Base-by-base conservation (phyloP, 2,329 filamentous ascomycete species). In the Alternaria arborescens region DNA sequence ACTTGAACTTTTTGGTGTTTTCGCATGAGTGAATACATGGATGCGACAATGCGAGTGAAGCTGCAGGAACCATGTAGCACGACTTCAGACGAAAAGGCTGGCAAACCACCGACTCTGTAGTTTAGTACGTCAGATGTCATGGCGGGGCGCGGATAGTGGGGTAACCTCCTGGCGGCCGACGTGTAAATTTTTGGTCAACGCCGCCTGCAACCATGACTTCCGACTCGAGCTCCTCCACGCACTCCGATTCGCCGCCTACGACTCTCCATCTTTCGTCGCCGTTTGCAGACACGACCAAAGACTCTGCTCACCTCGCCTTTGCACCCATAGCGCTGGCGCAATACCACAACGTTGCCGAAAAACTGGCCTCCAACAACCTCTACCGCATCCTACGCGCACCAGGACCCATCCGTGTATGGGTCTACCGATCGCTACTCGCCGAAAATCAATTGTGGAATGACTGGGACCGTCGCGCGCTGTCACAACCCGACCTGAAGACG, bases 391-490 rank as follows among this genome's bases (percentile, higher is more conserved):
- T 74, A 18, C 66, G 65, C 55, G 67, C 69, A 43, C 72, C 71
- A 24, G 70, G 67, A 22, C 70, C 69, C 14, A 67, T 73, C 30
- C 71, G 72, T 52, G 60, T 69, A 38, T 72, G 68, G 71, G 65
- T 71, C 7, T 74, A 72, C 52, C 65, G 64, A 54, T 68, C 64
- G 24, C 61, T 73, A 46, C 62, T 73, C 22, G 60, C 54, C 41
- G 69, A 73, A 52, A 55, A 68, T 22, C 52, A 62, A 46, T 56
- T 68, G 63, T 72, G 70, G 70, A 55, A 65, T 52, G 56, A 66
- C 47, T 68, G 66, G 67, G 60, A 68, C 26, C 61, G 62, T 36
- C 58, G 59, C 51, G 48, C 59, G 12, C 24, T 16, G 30, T 41
- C 36, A 16, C 40, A 8, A 1, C 28, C 55, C 36, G 40, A 40